Evolutionary conservation across 345 rosid species (phyloP).

Genomic region (Atalantia buxifolia): DNA sequence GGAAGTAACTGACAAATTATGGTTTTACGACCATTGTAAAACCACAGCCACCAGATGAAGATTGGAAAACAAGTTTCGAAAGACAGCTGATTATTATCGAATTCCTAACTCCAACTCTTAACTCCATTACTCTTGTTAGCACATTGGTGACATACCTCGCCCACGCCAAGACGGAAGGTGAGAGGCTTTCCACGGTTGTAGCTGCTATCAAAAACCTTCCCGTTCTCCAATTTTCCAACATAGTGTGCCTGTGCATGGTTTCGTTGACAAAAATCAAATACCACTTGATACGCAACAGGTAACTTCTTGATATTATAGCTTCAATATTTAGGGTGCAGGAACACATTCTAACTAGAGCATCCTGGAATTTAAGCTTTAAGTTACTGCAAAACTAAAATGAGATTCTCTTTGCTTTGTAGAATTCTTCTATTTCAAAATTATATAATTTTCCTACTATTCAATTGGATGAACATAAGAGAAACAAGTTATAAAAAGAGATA

Average conservation of each 20-base stretch:
- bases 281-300: neutral
- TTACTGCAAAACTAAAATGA: neutral
- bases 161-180: slow-evolving; percentile 72
- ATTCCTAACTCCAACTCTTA: neutral
- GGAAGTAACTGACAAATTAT: neutral
- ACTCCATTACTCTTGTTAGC: neutral
- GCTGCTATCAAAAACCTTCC: slow-evolving; percentile 90
- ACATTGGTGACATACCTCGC: slow-evolving; percentile 53
- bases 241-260: slow-evolving; percentile 61
- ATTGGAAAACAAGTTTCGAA: neutral
- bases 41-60: neutral
- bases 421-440: neutral
- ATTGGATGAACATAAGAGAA: neutral
- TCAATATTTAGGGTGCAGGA: neutral
- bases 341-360: neutral
- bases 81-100: neutral
- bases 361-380: neutral
- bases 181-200: slow-evolving; percentile 87
- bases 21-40: neutral
- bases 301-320: neutral
- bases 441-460: neutral
- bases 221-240: slow-evolving; percentile 82
- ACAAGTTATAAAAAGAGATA: neutral
- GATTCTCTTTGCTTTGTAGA: neutral
- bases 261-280: neutral